Conservation (phyloP, 2,329 filamentous ascomycete species). For the Sarocladiaceae sp. region DNA sequence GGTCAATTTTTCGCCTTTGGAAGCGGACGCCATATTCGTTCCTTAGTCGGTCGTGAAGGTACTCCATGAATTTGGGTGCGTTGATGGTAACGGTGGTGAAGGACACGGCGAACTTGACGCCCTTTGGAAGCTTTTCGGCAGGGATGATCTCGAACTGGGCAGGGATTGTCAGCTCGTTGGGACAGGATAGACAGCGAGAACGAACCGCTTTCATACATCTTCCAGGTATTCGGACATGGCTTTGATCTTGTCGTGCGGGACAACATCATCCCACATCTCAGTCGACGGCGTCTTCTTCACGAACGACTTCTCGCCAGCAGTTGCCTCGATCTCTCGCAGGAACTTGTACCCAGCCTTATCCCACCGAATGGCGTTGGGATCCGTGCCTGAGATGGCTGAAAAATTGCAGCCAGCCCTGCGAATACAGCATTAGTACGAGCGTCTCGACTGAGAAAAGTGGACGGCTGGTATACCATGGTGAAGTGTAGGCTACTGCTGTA, state of each 20-base stretch:
- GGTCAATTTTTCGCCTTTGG: slow-evolving; percentile 16
- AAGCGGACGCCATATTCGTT: slow-evolving; percentile 19
- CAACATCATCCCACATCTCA: slow-evolving; percentile 34
- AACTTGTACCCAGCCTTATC: slow-evolving; percentile 32
- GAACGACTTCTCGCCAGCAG: slow-evolving; percentile 23
- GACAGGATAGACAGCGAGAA: no score
- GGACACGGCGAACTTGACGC: slow-evolving; percentile 21
- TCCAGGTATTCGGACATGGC: slow-evolving; percentile 33
- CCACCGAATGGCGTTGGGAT: slow-evolving; percentile 35
- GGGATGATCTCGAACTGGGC: slow-evolving; percentile 25
- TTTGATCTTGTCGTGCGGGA: slow-evolving; percentile 32
- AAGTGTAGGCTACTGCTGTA: slow-evolving; percentile 30
- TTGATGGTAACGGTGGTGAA: slow-evolving; percentile 30
- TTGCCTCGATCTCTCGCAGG: slow-evolving; percentile 26
- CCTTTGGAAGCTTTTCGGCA: slow-evolving; percentile 17
- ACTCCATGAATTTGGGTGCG: slow-evolving; percentile 25
- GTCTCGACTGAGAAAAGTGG: slow-evolving; percentile 14
- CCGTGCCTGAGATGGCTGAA: slow-evolving; percentile 35
- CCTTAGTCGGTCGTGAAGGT: slow-evolving; percentile 16
- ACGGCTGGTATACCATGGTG: slow-evolving; percentile 27
- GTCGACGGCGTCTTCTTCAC: slow-evolving; percentile 30
- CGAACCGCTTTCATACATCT: slow-evolving; percentile 28
- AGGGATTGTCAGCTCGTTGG: no score
- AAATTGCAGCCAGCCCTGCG: slow-evolving; percentile 36
- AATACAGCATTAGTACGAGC: slow-evolving; percentile 30